Evolutionary conservation across 148 eudicot genomes (phyloP).

Genomic region (Heliamphora exappendiculata): DNA sequence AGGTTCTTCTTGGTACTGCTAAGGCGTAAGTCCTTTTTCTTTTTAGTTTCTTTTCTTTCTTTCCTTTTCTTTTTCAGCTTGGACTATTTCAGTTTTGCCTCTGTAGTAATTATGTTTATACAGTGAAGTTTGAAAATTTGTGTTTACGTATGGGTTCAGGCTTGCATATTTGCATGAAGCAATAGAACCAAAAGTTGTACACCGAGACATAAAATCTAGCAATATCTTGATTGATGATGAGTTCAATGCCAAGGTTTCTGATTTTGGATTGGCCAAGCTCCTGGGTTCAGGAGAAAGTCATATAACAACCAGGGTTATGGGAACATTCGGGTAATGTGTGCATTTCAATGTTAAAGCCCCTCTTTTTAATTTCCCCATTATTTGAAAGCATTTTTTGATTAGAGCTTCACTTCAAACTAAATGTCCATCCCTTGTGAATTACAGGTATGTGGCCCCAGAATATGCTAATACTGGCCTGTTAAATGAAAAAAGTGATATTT

Average conservation of each 20-base stretch:
- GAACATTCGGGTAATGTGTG: conserved; percentile 75
- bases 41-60: background rate
- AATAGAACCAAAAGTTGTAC: conserved; percentile 85
- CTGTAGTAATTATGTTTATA: background rate
- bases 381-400: background rate
- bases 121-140: background rate
- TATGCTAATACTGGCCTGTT: conserved; percentile 84
- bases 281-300: conserved; percentile 88
- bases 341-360: background rate
- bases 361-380: background rate
- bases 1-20: conserved; percentile 84
- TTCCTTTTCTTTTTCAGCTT: background rate
- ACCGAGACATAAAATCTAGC: conserved; percentile 91
- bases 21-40: conserved; percentile 61
- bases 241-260: conserved; percentile 78
- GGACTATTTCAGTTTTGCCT: background rate
- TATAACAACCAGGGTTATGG: conserved; percentile 88
- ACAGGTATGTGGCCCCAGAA: conserved; percentile 91
- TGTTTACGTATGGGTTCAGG: conserved; percentile 31
- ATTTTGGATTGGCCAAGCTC: conserved; percentile 93
- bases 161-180: conserved; percentile 93
- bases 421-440: conserved; percentile 2
- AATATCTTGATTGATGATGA: conserved; percentile 79
- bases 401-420: background rate
- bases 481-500: conserved; percentile 86